These are phyloP conservation scores for Borovskyia barvae DNA, from an alignment of 208 protist species.

Conservation along the genomic window DNA sequence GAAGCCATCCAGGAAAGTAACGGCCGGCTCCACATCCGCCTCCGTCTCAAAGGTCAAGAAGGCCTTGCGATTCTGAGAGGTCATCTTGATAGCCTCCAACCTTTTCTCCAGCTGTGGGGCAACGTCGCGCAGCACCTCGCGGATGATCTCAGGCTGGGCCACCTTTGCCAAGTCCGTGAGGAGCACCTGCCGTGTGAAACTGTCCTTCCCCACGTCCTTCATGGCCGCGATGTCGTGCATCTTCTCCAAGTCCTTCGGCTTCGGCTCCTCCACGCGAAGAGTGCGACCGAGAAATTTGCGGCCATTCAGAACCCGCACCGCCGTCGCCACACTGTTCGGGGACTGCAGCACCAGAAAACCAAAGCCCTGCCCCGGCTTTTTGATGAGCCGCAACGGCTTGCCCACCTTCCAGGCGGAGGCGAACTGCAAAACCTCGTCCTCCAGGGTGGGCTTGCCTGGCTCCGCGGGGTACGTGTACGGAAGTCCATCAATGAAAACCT, in stretches of 20 bases:
- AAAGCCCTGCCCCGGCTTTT: slow-evolving; percentile 88
- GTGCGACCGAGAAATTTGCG: slow-evolving; percentile 87
- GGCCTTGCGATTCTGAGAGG: slow-evolving; percentile 86
- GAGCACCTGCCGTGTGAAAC: slow-evolving; percentile 81
- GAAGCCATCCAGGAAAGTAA: slow-evolving; percentile 85
- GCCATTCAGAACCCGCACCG: slow-evolving; percentile 83
- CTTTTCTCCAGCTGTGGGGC: slow-evolving; percentile 84
- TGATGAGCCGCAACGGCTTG: slow-evolving; percentile 82
- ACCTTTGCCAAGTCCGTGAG: slow-evolving; percentile 82
- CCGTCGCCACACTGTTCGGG: slow-evolving; percentile 80
- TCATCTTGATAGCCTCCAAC: slow-evolving; percentile 89
- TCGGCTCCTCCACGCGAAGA: slow-evolving; percentile 87
- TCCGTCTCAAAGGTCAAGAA: slow-evolving; percentile 82
- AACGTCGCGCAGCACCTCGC: slow-evolving; percentile 83
- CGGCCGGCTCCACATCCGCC: slow-evolving; percentile 64
- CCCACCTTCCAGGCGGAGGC: slow-evolving; percentile 82
- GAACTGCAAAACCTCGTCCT: slow-evolving; percentile 87
- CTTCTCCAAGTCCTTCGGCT: slow-evolving; percentile 58
- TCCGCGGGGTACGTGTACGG: slow-evolving; percentile 69
- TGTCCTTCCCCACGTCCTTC: slow-evolving; percentile 71
- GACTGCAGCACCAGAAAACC: slow-evolving; percentile 89
- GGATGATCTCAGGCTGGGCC: slow-evolving; percentile 84
- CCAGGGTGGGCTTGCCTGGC: slow-evolving; percentile 53
- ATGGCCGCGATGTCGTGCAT: slow-evolving; percentile 32
- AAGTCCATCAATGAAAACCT: slow-evolving; percentile 89